Base-by-base conservation (phyloP, 108 stramenopile genomes). In the Chaetoceros muelleri region DNA sequence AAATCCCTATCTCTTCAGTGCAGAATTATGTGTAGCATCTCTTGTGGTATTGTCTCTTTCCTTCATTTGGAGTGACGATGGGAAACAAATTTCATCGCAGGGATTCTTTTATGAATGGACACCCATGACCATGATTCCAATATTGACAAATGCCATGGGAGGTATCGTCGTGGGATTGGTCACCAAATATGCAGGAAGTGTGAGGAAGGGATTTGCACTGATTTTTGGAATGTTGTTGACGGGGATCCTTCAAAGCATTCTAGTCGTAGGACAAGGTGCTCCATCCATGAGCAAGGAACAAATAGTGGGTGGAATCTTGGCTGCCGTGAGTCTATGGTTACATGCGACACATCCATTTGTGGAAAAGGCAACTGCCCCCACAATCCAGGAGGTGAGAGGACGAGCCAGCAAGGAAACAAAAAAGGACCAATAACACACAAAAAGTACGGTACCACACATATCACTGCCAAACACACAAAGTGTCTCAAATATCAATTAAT, bases 141-240 rank as follows among this genome's bases (percentile, higher is more conserved):
- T 95, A 50, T 30, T 93, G 10, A 90, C 78, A 21, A 85, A 95
- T 58, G 70, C 92, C 17, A 61, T 76, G 3, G 96, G 96, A 19
- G 96, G 96, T 1, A 81, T 98, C 21, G 28, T 96, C 0, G 96
- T 98, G 1, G 96, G 96, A 25, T 66, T 94, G 53, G 96, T 97
- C 18, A 93, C 90, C 18, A 93, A 95, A 61, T 76, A 92, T 61
- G 90, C 89, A 1, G 94, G 94, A n/a, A 79, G 80, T 1, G 90
- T 91, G 18, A 66, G 79, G 20, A 95, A 95, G 53, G 94, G 94
- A 20, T 95, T 95, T 73, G 90, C 85, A 21, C 65, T 95, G 1
- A 86, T 95, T 29, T 85, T 89, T 69, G 91, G 91, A 19, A 89
- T 93, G 29, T 59, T 86, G 18, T 62, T 93, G 46, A 73, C 73